Percentiles rank a stretch among this genome's conserved stretches.
These are phyloP conservation scores for Pichia sp. DNA, from an alignment of 1,139 yeast genomes.

Conservation along the genomic window DNA sequence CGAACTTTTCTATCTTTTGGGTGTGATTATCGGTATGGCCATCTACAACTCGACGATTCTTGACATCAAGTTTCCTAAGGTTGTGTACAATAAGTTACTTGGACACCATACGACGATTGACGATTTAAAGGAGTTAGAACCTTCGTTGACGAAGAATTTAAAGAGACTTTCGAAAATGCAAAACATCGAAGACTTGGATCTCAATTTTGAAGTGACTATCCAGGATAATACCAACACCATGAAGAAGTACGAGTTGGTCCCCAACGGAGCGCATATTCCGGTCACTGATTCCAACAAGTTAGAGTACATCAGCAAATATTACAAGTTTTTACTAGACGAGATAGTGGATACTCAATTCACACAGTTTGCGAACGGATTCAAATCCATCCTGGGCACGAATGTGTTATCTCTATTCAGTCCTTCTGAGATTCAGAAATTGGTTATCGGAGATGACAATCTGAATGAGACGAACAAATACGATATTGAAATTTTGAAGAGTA, in stretches of 20 bases:
- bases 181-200: conserved; percentile 40
- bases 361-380: conserved; percentile 69
- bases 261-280: conserved; percentile 49
- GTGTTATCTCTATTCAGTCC: conserved; percentile 76
- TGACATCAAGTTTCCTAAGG: conserved; percentile 74
- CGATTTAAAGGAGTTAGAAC: conserved; percentile 69
- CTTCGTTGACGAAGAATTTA: conserved; percentile 61
- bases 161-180: conserved; percentile 44
- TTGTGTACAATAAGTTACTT: conserved; percentile 71
- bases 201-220: conserved; percentile 48
- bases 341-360: conserved; percentile 53
- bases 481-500: conserved; percentile 60
- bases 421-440: conserved; percentile 72
- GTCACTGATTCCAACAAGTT: conserved; percentile 60
- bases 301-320: conserved; percentile 61
- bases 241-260: conserved; percentile 48
- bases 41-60: conserved; percentile 86
- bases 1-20: conserved; percentile 71
- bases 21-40: conserved; percentile 86
- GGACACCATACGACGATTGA: conserved; percentile 49
- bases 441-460: conserved; percentile 74
- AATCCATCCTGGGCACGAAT: conserved; percentile 75
- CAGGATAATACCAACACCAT: conserved; percentile 40
- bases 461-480: conserved; percentile 44
- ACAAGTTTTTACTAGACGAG: conserved; percentile 56